phyloP scores from a whole-genome alignment of 768 basidiomycete genomes.

The Phanerodontia chrysosporium region DNA sequence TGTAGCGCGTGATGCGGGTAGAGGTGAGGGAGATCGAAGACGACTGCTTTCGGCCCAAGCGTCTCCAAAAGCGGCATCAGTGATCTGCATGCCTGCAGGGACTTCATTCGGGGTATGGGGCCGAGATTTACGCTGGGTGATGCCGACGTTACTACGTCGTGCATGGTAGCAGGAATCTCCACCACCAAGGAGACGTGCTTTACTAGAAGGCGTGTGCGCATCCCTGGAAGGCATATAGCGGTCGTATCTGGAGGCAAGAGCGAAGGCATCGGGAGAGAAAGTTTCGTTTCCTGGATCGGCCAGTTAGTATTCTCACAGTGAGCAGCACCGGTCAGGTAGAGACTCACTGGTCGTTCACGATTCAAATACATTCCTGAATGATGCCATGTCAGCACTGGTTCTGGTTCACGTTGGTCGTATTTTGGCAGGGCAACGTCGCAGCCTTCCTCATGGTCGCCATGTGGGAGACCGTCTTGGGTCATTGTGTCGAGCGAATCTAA shows the following conservation, averaged over 20 bases:
- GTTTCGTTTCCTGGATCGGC: not conserved
- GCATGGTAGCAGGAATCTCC: not conserved
- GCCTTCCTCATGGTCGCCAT: not conserved
- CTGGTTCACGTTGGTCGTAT: not conserved
- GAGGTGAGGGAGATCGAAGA: not conserved
- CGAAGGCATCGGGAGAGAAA: not conserved
- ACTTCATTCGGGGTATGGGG: not conserved
- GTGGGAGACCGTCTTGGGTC: not conserved
- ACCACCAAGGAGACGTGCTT: not conserved
- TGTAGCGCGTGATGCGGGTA: not conserved
- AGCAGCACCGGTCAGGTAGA: not conserved
- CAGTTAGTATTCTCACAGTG: no score
- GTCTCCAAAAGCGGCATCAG: not conserved
- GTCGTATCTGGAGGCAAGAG: not conserved
- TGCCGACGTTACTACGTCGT: not conserved
- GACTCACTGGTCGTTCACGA: not conserved
- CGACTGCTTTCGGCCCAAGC: not conserved
- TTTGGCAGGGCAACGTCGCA: not conserved
- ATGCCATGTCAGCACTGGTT: not conserved
- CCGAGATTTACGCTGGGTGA: not conserved
- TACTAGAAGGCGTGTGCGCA: not conserved
- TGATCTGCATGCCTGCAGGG: not conserved
- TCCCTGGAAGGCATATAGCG: not conserved
- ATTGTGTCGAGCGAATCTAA: not conserved
- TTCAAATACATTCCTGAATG: not conserved